phyloP scores from a whole-genome alignment of 257 asterid genomes.

The Datura wrightii region DNA sequence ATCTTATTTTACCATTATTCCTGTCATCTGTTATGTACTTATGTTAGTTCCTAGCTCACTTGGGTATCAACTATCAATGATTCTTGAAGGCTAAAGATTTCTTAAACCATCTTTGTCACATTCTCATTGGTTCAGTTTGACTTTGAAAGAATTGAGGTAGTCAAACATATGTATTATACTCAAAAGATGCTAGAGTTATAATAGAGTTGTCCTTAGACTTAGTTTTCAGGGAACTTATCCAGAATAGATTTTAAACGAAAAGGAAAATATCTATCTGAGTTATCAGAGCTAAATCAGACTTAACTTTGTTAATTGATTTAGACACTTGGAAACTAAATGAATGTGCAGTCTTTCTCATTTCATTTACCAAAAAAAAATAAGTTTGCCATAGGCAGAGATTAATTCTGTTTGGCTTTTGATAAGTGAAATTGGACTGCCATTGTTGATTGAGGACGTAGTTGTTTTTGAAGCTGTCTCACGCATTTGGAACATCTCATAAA shows the following conservation, averaged over 20 bases:
- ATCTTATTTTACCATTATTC: conserved; percentile 29
- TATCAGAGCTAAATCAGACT: neutral
- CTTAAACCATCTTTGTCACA: neutral
- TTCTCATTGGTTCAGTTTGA: neutral
- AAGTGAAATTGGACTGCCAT: conserved; percentile 14
- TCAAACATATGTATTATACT: neutral
- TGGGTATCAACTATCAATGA: neutral
- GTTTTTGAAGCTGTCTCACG: neutral
- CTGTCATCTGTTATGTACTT: neutral
- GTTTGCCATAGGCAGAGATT: neutral
- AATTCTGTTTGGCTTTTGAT: neutral
- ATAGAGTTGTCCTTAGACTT: conserved; percentile 1
- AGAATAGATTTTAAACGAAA: neutral
- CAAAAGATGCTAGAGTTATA: conserved; percentile 20
- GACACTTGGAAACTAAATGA: neutral
- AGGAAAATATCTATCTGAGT: conserved; percentile 1
- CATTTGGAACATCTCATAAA: conserved; percentile 2
- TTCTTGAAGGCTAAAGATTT: neutral
- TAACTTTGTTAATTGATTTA: neutral
- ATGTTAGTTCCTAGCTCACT: neutral
- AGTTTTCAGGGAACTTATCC: neutral
- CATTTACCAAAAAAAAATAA: neutral
- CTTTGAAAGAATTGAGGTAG: conserved; percentile 17
- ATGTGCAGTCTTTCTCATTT: neutral
- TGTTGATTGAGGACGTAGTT: neutral